phyloP scores from a whole-genome alignment of 331 rosid genomes.

The Acacia concinna region DNA sequence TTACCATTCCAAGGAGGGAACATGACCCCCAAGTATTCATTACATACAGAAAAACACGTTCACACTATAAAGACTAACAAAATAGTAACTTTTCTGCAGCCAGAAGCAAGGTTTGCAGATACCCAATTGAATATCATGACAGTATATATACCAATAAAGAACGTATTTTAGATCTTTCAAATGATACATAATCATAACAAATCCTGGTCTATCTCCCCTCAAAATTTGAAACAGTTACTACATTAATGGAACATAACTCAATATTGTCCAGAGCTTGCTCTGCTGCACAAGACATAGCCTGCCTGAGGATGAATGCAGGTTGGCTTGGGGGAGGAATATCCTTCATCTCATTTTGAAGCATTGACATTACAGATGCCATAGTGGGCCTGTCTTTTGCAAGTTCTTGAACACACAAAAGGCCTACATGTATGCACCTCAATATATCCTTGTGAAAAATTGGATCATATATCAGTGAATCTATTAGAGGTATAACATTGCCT shows the following conservation, averaged over 20 bases:
- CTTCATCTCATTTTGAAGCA: slow-evolving; percentile 39
- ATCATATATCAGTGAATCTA: slow-evolving; percentile 27
- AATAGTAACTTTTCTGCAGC: background rate
- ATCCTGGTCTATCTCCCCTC: slow-evolving; percentile 6
- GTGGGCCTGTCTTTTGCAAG: slow-evolving; percentile 24
- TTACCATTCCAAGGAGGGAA: background rate
- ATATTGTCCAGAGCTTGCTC: background rate
- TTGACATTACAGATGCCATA: slow-evolving; percentile 30
- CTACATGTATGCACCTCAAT: slow-evolving; percentile 35
- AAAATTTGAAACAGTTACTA: slow-evolving; percentile 6
- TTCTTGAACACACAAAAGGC: slow-evolving; percentile 46
- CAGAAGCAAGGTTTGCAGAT: background rate
- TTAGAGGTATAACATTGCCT: background rate
- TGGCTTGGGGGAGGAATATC: slow-evolving; percentile 24
- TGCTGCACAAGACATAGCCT: background rate
- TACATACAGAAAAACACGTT: background rate
- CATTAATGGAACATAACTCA: slow-evolving; percentile 6
- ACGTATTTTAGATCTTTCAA: background rate
- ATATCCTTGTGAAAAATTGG: slow-evolving; percentile 11
- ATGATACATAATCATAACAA: background rate
- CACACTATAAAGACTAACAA: background rate
- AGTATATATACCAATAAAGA: too few relatives aligned
- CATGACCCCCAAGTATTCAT: background rate
- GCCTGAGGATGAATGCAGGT: slow-evolving; percentile 20
- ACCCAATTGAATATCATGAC: too few relatives aligned